Conservation (phyloP, 2,329 filamentous ascomycete genomes). For the Ophiostoma sp. region DNA sequence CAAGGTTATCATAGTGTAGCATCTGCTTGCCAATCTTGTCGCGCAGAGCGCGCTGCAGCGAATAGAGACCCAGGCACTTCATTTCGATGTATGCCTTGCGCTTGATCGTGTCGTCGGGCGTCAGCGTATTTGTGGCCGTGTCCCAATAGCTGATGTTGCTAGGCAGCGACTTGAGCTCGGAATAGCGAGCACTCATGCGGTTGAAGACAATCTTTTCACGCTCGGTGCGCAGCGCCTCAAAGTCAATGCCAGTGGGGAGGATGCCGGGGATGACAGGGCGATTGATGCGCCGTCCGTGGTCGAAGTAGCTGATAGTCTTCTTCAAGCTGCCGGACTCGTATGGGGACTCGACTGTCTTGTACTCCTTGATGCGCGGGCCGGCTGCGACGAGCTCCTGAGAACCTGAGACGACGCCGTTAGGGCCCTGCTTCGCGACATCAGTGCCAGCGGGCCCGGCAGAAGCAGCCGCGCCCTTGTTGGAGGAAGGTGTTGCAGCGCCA, state of each 20-base stretch:
- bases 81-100: conserved; percentile 89
- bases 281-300: conserved; percentile 70
- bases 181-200: conserved; percentile 76
- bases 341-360: conserved; percentile 71
- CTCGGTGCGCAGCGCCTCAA: conserved; percentile 79
- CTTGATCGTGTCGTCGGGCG: conserved; percentile 76
- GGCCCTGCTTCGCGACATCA: conserved; percentile 37
- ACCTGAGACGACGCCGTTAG: conserved; percentile 27
- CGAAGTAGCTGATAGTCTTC: conserved; percentile 66
- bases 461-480: conserved; percentile 15
- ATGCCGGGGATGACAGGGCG: conserved; percentile 79
- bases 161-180: conserved; percentile 75
- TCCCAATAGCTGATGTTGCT: conserved; percentile 88
- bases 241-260: conserved; percentile 82
- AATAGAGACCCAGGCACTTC: conserved; percentile 81
- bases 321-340: conserved; percentile 53
- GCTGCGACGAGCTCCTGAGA: conserved; percentile 34
- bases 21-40: conserved; percentile 86
- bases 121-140: conserved; percentile 59
- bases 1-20: conserved; percentile 91
- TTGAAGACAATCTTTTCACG: conserved; percentile 86
- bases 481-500: background rate
- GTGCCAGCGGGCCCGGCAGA: conserved; percentile 31
- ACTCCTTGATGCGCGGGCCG: conserved; percentile 45
- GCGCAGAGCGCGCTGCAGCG: conserved; percentile 79